Evolutionary conservation across 177 flowering plant genomes (phyloP), one percentile per base, ranked within the genome.

Genomic region (Tripterygium wilfordii): DNA sequence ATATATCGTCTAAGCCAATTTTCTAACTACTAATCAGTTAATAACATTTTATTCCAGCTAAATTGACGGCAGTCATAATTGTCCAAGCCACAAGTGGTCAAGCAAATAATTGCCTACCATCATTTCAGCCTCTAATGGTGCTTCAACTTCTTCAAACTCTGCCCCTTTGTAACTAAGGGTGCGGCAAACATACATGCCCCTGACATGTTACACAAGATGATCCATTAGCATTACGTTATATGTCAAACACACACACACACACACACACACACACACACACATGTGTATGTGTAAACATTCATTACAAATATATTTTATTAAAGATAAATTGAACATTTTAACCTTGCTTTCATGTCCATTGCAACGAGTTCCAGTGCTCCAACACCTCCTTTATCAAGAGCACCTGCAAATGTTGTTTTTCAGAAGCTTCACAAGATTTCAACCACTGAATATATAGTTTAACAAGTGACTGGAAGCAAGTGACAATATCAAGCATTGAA

Each of bases 311-410:
- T 10, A 19, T 9, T 38, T 7, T 16, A n/a, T n/a, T n/a, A n/a
- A n/a, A n/a, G n/a, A n/a, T n/a, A n/a, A n/a, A n/a, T n/a, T n/a
- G 52, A 40, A n/a, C 20, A 20, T 40, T 21, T 40, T 22, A 57
- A 83, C 98, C 99, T 88, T 53, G 99, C 92, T 78, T 92, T 92
- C 99, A 92, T 86, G 78, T 88, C 99, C 96, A 92, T 92, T 46
- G 99, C 99, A 70, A 92, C 99, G 68, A 92, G 96, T 60, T 92
- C 99, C 17, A 92, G 66, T 27, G 99, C 95, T 51, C 99, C 96
- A 61, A 92, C 96, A 48, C 99, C 96, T 8, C 99, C 96, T 79
- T 81, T 88, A 22, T 88, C 99, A 53, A 92, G 79, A 45, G 99
- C 82, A 51, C 80, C 99, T 92, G 67, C 54, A 63, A 45, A 54